Conservation (phyloP, 2,329 filamentous ascomycete species). For the Sporothrix brunneoviolacea region DNA sequence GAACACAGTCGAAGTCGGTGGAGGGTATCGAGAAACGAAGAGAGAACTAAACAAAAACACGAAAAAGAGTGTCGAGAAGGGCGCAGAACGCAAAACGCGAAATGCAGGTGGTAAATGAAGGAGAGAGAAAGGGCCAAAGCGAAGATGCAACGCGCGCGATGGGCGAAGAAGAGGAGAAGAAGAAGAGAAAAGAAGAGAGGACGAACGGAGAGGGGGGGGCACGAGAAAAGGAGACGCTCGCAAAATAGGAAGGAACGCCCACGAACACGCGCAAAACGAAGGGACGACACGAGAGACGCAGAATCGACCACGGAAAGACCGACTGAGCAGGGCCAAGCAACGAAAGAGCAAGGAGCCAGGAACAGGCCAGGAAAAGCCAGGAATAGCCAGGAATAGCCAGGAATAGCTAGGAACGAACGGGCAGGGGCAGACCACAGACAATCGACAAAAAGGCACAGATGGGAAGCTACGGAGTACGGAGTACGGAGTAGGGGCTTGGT, state of each 20-base stretch:
- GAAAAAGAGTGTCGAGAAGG: not conserved
- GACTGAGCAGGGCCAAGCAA: not conserved
- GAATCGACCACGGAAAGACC: too few species aligned
- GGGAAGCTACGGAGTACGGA: not conserved
- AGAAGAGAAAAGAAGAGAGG: not conserved
- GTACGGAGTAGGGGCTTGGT: not conserved
- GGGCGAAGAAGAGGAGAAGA: not conserved
- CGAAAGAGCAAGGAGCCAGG: not conserved
- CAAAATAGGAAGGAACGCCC: not conserved
- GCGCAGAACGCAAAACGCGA: not conserved
- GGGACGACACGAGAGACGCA: not conserved
- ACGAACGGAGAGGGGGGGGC: not conserved
- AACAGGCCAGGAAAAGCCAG: not conserved
- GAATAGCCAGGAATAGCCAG: slow-evolving; percentile 1
- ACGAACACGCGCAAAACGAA: too few species aligned
- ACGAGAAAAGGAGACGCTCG: not conserved
- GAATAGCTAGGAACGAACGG: slow-evolving; percentile 4
- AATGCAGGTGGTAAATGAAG: not conserved
- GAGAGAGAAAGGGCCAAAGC: not conserved
- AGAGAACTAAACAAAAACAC: not conserved
- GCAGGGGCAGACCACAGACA: not conserved
- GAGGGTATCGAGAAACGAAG: not conserved
- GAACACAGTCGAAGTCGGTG: not conserved
- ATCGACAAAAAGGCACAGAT: not conserved
- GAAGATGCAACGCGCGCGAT: slow-evolving; percentile 1